A percentile compares a stretch with the other conserved stretches of the same genome.
phyloP scores from a whole-genome alignment of 805 yeast genomes.

The Kazachstania africana region DNA sequence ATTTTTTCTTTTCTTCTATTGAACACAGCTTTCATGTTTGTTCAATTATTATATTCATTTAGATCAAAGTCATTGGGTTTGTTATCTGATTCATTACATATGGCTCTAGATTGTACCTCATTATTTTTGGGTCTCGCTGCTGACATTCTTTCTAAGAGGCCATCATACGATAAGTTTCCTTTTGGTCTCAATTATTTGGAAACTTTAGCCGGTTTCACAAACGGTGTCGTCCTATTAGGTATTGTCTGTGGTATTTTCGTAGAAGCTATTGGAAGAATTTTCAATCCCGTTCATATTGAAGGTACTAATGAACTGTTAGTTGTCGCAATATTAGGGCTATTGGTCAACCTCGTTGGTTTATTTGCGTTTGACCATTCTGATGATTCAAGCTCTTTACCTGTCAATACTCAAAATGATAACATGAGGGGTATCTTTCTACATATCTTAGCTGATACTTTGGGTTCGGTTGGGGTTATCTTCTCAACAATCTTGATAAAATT shows the following conservation, averaged over 20 bases:
- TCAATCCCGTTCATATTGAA: conserved; percentile 64
- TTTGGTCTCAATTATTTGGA: conserved; percentile 75
- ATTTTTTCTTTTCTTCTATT: conserved; percentile 78
- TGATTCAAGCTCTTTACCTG: conserved; percentile 23
- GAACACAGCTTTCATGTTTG: conserved; percentile 87
- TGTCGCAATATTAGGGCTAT: conserved; percentile 73
- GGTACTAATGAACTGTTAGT: conserved; percentile 75
- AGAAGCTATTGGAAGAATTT: conserved; percentile 75
- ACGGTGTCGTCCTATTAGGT: conserved; percentile 79
- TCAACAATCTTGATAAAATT: conserved; percentile 70
- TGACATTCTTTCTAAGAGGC: conserved; percentile 48
- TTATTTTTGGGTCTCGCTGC: conserved; percentile 83
- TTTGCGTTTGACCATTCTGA: conserved; percentile 90
- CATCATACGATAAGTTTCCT: conserved; percentile 62
- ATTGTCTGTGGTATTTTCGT: conserved; percentile 80
- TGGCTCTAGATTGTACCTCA: conserved; percentile 92
- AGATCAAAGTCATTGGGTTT: conserved; percentile 86
- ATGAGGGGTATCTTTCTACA: conserved; percentile 93
- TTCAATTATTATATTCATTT: conserved; percentile 84
- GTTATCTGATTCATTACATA: conserved; percentile 86
- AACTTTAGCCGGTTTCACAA: conserved; percentile 89
- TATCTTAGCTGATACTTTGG: conserved; percentile 88
- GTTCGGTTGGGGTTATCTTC: conserved; percentile 93
- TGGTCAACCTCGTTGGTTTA: conserved; percentile 85
- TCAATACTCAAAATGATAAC: conserved; percentile 37